phyloP scores from a whole-genome alignment of 2,329 filamentous ascomycete species.

The Aspergillus puulaauensis region DNA sequence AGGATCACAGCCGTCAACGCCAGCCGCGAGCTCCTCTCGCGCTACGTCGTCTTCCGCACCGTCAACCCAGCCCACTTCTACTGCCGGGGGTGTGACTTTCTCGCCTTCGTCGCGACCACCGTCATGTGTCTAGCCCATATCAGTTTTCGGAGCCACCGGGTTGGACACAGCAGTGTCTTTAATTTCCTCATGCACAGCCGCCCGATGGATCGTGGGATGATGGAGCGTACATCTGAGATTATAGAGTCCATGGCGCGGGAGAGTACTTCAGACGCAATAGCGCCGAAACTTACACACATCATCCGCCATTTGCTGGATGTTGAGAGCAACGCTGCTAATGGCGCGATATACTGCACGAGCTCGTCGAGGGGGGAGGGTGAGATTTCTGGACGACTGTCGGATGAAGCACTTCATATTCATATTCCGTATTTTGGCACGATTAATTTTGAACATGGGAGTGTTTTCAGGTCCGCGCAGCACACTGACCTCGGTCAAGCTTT shows the following conservation, averaged over 20 bases:
- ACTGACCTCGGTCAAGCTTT: neutral
- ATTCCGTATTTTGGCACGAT: constrained; percentile 12
- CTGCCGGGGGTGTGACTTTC: constrained; percentile 54
- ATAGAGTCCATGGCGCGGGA: constrained; percentile 21
- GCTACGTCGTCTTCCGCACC: constrained; percentile 50
- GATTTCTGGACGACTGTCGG: neutral
- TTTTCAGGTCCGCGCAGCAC: neutral
- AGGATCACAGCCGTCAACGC: constrained; percentile 51
- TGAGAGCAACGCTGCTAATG: constrained; percentile 37
- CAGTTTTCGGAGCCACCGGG: constrained; percentile 28
- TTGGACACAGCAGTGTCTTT: neutral
- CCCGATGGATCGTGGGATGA: constrained; percentile 40
- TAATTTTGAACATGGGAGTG: neutral
- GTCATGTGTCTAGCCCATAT: constrained; percentile 51
- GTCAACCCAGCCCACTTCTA: constrained; percentile 39
- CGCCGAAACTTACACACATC: constrained; percentile 13
- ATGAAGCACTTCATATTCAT: neutral
- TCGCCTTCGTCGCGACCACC: constrained; percentile 44
- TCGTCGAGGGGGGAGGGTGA: neutral
- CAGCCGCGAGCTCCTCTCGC: constrained; percentile 52
- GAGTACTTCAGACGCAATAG: neutral
- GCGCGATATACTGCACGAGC: constrained; percentile 12
- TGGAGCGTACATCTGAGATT: constrained; percentile 38
- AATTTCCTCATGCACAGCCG: constrained; percentile 2
- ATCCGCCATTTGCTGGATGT: constrained; percentile 40